These are phyloP conservation scores for Phaffia rhodozyma DNA, from an alignment of 1,284 basidiomycete species.

Conservation along the genomic window DNA sequence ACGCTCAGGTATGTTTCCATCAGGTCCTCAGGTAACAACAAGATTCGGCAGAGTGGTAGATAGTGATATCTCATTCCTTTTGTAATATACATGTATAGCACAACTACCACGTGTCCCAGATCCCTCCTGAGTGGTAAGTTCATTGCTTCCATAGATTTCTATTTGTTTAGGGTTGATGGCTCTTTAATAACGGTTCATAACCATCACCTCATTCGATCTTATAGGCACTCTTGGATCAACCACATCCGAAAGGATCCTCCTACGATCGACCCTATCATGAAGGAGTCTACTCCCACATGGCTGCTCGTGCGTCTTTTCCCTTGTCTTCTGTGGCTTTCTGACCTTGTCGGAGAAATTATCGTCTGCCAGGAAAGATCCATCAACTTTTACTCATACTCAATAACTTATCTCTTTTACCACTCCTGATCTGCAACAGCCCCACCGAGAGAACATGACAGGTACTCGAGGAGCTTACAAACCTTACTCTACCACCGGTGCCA, in stretches of 20 bases:
- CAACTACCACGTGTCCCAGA: conserved; percentile 75
- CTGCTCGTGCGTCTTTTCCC: conserved; percentile 50
- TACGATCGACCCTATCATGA: conserved; percentile 56
- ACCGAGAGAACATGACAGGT: conserved; percentile 77
- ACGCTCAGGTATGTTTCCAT: conserved; percentile 51
- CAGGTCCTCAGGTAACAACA: not conserved
- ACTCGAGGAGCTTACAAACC: conserved; percentile 75
- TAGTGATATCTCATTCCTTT: not conserved
- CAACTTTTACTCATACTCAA: not conserved
- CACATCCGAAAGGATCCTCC: conserved; percentile 78
- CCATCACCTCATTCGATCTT: too few relatives aligned
- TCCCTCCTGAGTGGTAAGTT: conserved; percentile 62
- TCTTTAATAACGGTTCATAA: too few relatives aligned
- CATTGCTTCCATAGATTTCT: too few relatives aligned
- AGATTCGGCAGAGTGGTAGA: not conserved
- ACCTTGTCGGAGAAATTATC: not conserved
- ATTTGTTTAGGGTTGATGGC: too few relatives aligned
- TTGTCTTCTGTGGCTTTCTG: not conserved
- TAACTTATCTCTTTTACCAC: not conserved
- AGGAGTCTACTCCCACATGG: conserved; percentile 61
- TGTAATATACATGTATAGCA: conserved; percentile 41
- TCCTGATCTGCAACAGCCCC: conserved; percentile 43
- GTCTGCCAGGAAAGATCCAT: conserved; percentile 1
- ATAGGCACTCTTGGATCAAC: conserved; percentile 73
- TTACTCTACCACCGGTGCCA: conserved; percentile 74